Evolutionary conservation across 2,329 filamentous ascomycete species (phyloP), one percentile per base, ranked within the genome.

Genomic region (Neonectria hederae): DNA sequence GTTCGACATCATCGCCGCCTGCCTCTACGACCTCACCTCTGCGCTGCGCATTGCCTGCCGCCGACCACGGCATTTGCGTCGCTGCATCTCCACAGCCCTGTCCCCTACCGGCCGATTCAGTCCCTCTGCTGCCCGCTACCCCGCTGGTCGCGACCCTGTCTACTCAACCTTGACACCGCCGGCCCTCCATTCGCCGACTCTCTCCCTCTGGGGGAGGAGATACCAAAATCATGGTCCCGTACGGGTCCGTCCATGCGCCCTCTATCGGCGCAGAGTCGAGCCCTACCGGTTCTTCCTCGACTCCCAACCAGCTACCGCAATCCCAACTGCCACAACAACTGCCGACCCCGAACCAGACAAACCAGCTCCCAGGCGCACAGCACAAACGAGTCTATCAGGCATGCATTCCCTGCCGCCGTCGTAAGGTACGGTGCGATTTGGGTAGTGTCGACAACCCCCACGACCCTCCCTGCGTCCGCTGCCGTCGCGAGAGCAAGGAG

Each of bases 381-480:
- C 86, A 89, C 75, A 88, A 88, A 77, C 85, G 87, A 57, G 87
- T 89, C 68, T 89, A 89, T 68, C 87, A 89, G 73, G 87, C 87
- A 30, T 89, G 87, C 74, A 89, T 89, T 54, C 87, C 87, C 7
- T 89, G 87, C 67, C 85, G 87, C 19, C 83, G 86, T 4, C 83
- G 86, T 69, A 89, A 89, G 76, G 86, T 90, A 26, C 83, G 87
- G 63, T 89, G 86, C 77, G 87, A 89, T 69, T 80, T 90, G 7
- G 87, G 87, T 62, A 91, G 90, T 74, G 95, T 98, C 76, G 96
- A 98, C 81, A 95, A 96, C 74, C 96, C 96, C 24, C 90, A 94
- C 79, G 93, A 97, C 73, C 95, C 95, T 59, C 96, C 96, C 2
- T 99, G 96, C 79, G 92, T 95, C 64, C 90, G 96, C 76, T 99